These are phyloP conservation scores for Yamadazyma insecticola DNA, from an alignment of 805 yeast species.

Conservation along the genomic window DNA sequence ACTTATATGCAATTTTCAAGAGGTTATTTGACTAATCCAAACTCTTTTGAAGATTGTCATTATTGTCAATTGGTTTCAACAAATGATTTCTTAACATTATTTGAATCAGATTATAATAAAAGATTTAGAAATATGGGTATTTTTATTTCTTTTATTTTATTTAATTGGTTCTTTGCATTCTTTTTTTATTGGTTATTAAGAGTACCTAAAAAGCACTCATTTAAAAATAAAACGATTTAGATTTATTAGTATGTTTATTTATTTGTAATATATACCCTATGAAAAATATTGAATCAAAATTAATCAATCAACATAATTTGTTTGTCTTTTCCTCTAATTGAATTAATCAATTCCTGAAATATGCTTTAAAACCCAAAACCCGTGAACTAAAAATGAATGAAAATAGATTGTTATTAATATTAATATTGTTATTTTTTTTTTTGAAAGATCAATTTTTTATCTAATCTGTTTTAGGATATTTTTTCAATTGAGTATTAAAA, in stretches of 20 bases:
- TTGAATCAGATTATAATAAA: conserved; percentile 41
- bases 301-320: neutral
- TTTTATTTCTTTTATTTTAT: conserved; percentile 33
- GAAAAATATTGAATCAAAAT: neutral
- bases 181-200: conserved; percentile 59
- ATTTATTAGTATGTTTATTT: neutral
- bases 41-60: conserved; percentile 51
- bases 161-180: conserved; percentile 28
- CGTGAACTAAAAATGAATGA: neutral
- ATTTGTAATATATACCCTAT: conserved; percentile 1
- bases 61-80: conserved; percentile 59
- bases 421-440: too few species aligned
- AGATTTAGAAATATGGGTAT: conserved; percentile 69
- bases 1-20: conserved; percentile 21
- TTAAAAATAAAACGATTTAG: neutral
- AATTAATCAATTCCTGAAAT: too few species aligned
- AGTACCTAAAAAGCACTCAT: conserved; percentile 53
- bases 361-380: neutral
- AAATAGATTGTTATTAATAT: too few species aligned
- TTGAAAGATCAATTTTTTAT: neutral
- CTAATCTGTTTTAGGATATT: conserved; percentile 7
- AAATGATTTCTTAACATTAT: conserved; percentile 49
- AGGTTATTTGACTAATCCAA: conserved; percentile 43
- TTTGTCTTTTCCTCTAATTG: neutral
- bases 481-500: conserved; percentile 11